phyloP scores from a whole-genome alignment of 2,329 filamentous ascomycete genomes.

The Fusarium sp. region DNA sequence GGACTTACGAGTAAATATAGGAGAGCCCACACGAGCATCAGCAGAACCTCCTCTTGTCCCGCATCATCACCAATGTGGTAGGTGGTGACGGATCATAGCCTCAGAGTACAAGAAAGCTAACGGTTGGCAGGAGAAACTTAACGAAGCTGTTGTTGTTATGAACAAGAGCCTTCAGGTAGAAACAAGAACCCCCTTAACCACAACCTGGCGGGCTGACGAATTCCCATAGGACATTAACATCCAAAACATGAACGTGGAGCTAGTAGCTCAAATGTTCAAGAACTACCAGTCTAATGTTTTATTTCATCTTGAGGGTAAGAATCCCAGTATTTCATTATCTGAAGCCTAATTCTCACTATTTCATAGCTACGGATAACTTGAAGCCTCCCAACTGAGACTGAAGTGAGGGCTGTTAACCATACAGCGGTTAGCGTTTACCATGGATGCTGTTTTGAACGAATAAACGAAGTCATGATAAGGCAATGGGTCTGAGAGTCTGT shows the following conservation, averaged over 20 bases:
- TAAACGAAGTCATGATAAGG: conserved; percentile 26
- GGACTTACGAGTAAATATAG: conserved; percentile 51
- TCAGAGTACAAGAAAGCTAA: conserved; percentile 3
- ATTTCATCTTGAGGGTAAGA: conserved; percentile 91
- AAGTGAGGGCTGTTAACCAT: neutral
- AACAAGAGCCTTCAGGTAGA: conserved; percentile 87
- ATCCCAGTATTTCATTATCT: neutral
- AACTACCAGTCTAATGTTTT: conserved; percentile 98
- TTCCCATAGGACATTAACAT: conserved; percentile 85
- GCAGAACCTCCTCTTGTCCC: conserved; percentile 89
- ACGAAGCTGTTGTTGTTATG: conserved; percentile 89
- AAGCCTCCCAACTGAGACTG: conserved; percentile 66
- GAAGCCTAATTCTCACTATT: neutral
- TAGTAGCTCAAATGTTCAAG: conserved; percentile 99
- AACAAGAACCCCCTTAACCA: neutral
- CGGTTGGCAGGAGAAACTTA: conserved; percentile 82
- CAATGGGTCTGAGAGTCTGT: neutral
- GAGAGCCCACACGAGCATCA: conserved; percentile 98
- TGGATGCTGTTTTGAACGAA: conserved; percentile 1
- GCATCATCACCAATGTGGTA: conserved; percentile 98
- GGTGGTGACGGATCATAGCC: conserved; percentile 48
- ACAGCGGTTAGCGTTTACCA: neutral
- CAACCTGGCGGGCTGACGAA: conserved; percentile 3
- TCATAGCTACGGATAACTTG: conserved; percentile 78
- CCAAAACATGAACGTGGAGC: conserved; percentile 98